Conservation (phyloP, 768 basidiomycete genomes). For the Lactifluus volemus region DNA sequence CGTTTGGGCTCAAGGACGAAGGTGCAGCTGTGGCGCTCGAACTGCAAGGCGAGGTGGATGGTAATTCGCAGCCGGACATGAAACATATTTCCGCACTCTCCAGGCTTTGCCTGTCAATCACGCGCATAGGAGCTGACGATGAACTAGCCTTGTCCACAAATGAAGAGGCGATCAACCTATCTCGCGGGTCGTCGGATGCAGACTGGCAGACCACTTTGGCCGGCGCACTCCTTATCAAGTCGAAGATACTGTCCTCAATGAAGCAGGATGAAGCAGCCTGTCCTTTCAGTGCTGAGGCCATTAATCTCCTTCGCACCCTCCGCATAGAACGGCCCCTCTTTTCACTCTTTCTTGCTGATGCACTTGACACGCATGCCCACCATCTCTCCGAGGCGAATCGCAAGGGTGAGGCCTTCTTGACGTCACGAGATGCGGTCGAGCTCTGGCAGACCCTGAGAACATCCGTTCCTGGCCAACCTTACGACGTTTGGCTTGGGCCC, state of each 20-base stretch:
- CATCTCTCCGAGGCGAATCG: conserved; percentile 5
- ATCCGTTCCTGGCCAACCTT: background rate
- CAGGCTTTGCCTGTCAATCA: background rate
- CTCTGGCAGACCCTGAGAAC: background rate
- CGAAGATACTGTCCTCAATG: conserved; percentile 1
- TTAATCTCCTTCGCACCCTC: background rate
- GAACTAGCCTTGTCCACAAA: background rate
- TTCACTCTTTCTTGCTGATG: conserved; percentile 6
- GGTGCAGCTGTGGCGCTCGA: background rate
- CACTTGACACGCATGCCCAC: background rate
- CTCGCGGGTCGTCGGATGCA: background rate
- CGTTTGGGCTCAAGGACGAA: background rate
- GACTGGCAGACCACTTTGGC: background rate
- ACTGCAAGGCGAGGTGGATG: background rate
- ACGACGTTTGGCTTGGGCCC: background rate
- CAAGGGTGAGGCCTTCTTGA: background rate
- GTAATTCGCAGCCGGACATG: background rate
- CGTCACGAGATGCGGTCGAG: background rate
- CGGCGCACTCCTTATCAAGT: conserved; percentile 6
- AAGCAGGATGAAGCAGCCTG: background rate
- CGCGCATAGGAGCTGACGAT: background rate
- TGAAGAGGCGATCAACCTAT: background rate
- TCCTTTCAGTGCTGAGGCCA: background rate
- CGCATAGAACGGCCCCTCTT: background rate
- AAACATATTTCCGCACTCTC: background rate